A percentile compares a stretch with the other conserved stretches of the same genome.
Conservation (phyloP, 2,329 filamentous ascomycete genomes). For the Dactylellina sp. region DNA sequence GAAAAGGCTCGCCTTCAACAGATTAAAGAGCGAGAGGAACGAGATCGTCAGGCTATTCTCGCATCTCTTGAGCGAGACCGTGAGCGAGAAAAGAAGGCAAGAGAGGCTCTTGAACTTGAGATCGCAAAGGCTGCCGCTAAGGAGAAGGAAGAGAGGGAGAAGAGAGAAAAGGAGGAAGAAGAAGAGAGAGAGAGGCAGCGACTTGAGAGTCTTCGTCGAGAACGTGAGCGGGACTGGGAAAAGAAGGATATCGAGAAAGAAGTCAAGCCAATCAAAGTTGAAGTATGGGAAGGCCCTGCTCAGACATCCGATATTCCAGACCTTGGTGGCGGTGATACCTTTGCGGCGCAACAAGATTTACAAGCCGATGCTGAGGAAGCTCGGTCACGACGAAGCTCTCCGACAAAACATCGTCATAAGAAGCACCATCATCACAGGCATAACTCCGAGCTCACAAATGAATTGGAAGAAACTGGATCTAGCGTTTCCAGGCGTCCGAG, state of each 20-base stretch:
- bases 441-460: slow-evolving; percentile 54
- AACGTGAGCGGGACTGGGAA: slow-evolving; percentile 60
- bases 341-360: slow-evolving; percentile 57
- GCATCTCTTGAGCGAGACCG: slow-evolving; percentile 51
- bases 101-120: slow-evolving; percentile 57
- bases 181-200: slow-evolving; percentile 62
- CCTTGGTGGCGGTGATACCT: slow-evolving; percentile 64
- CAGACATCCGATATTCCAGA: slow-evolving; percentile 54
- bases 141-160: slow-evolving; percentile 62
- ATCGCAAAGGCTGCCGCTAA: slow-evolving; percentile 60
- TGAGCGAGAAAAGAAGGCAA: slow-evolving; percentile 59
- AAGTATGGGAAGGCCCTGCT: slow-evolving; percentile 57
- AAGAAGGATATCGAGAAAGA: slow-evolving; percentile 62
- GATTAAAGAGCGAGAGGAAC: slow-evolving; percentile 55
- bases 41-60: slow-evolving; percentile 53
- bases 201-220: slow-evolving; percentile 57
- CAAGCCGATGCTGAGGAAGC: slow-evolving; percentile 58
- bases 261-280: slow-evolving; percentile 60
- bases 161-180: slow-evolving; percentile 66
- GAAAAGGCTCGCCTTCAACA: slow-evolving; percentile 57
- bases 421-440: slow-evolving; percentile 56
- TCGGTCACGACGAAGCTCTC: slow-evolving; percentile 47
- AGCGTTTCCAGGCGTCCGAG: slow-evolving; percentile 40
- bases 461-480: slow-evolving; percentile 38
- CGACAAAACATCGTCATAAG: slow-evolving; percentile 61